Evolutionary conservation across 148 eudicot species (phyloP).

Genomic region (Dianthus caryophyllus): DNA sequence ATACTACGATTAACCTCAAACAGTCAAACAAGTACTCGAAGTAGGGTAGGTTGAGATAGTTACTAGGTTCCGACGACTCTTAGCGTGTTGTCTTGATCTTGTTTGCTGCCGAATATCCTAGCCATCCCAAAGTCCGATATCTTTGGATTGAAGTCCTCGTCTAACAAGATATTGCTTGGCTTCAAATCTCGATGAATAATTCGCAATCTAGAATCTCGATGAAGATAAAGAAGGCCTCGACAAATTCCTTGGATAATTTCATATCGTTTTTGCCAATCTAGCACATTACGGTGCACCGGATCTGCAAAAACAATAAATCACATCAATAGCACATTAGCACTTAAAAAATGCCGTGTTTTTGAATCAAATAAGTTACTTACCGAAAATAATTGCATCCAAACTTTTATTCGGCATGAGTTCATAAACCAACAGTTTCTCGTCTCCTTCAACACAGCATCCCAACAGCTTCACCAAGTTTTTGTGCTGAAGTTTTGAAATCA

Average conservation of each 20-base stretch:
- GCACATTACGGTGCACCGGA: slow-evolving; percentile 4
- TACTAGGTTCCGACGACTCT: slow-evolving; percentile 67
- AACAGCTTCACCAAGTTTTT: slow-evolving; percentile 37
- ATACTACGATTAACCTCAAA: neutral
- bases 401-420: slow-evolving; percentile 42
- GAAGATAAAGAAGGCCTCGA: slow-evolving; percentile 56
- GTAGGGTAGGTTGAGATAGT: slow-evolving; percentile 10
- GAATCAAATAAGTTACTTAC: no score
- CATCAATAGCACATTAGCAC: no score
- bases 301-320: slow-evolving; percentile 4
- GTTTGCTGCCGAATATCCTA: slow-evolving; percentile 47
- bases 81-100: slow-evolving; percentile 44
- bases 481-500: slow-evolving; percentile 45
- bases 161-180: slow-evolving; percentile 44
- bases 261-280: slow-evolving; percentile 42
- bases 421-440: slow-evolving; percentile 36
- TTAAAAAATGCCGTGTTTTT: no score
- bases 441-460: slow-evolving; percentile 37
- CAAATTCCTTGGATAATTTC: slow-evolving; percentile 52
- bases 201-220: slow-evolving; percentile 43
- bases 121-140: slow-evolving; percentile 62
- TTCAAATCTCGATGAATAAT: slow-evolving; percentile 55
- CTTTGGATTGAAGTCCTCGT: slow-evolving; percentile 43
- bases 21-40: neutral
- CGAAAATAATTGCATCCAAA: slow-evolving; percentile 38